Base-by-base conservation (phyloP, 768 basidiomycete genomes). In the Boletales sp. region DNA sequence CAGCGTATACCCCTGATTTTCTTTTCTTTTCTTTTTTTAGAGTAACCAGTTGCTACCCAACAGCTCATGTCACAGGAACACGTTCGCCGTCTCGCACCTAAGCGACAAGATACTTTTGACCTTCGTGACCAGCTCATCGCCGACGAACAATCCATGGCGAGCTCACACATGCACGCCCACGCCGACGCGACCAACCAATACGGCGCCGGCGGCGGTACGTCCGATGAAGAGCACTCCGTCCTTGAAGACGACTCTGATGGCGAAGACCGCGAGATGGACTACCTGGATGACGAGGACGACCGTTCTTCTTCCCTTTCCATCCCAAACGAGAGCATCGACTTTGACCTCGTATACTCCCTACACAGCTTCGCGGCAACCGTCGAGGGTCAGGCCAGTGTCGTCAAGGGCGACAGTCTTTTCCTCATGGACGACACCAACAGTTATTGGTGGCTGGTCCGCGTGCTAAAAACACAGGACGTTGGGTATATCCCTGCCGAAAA, bases 391-490 rank as follows among this genome's bases (percentile, higher is more conserved):
- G 97, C 97, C 3, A 97, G 90, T 57, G 97, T 99, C 56, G 91
- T 97, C 69, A 98, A 97, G 70, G 97, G 97, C 21, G 95, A 99
- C 76, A 90, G 90, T 54, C 79, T 99, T 40, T 86, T 93, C 65
- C 76, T 99, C 39, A 92, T 98, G 81, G 97, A 99, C 72, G 97
- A 99, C 68, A 92, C 87, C 50, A 98, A 99, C 69, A 92, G 90
- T 70, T 99, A 99, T 72, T 98, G 97, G 97, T 98, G 97, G 97
- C 88, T 98, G 43, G 95, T 99, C 8, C 83, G 94, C 41, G 97
- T 99, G 9, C 84, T 99, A 55, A 98, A 97, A 74, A 97, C 95
- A 8, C 94, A 97, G 69, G 94, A 97, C 62, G 92, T 99, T 14
- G 97, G 97, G 0, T 99, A 99, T 68, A 98, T 99, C 43, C 97